Base-by-base conservation (phyloP, 768 basidiomycete genomes). In the Boletus speciosus region DNA sequence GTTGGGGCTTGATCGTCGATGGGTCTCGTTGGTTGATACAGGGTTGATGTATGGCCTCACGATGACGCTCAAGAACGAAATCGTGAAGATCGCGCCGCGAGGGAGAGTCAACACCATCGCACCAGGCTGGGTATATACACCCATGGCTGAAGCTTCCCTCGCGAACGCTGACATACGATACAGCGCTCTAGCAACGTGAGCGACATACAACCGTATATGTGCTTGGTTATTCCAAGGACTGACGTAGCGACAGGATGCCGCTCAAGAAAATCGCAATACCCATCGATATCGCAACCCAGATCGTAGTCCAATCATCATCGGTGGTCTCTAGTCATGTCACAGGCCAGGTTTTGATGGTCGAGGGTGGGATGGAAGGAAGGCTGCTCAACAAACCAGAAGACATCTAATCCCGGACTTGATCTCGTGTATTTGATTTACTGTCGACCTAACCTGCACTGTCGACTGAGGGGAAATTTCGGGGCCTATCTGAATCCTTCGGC, bases 301-400 rank as follows among this genome's bases (percentile, higher is more conserved):
- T 89, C 27, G 77, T 78, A 11, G 49, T 85, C 5, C 66, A 87
- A 0, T 77, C 86, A 0, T 87, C 86, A 0, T 68, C 76, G 4
- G 70, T 69, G 14, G 68, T 88, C 1, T 88, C 85, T 3, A 84
- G 86, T 0, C 87, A 88, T 62, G 76, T 88, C 21, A 79, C 82
- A 3, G 86, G 87, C 0, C 79, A 86, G 63, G 78, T 83, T 8
- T 61, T 86, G 32, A 84, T 86, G 81, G 75, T 88, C 4, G 78
- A 81, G 45, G 86, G 86, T 2, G 86, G 87, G 1, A 87, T 88
- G 86, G 87, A 89, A 75, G 87, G 86, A 34, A 69, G 76, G 16
- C 54, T 80, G 29, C 62, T 79, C 47, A 79, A 81, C 54, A 68
- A 58, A 45, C 69, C 68, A n/a, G 70, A 73, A 45, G 77, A 78